phyloP scores from a whole-genome alignment of 805 yeast genomes.

The Candida schatavii region DNA sequence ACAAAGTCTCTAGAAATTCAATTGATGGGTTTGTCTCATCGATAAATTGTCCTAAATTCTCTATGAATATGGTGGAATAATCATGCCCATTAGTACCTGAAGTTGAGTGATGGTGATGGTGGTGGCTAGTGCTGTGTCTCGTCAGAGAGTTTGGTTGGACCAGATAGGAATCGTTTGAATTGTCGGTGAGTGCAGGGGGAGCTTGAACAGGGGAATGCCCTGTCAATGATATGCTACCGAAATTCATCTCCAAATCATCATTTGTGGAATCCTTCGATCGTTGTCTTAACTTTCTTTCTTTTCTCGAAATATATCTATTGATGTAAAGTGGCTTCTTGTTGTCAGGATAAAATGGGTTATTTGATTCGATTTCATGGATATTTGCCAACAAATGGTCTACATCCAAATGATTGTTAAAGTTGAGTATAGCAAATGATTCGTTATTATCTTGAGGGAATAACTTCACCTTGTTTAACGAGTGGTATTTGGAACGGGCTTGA shows the following conservation, averaged over 20 bases:
- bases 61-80: constrained; percentile 27
- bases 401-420: constrained; percentile 32
- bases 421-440: constrained; percentile 28
- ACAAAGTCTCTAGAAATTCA: constrained; percentile 32
- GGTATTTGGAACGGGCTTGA: constrained; percentile 15
- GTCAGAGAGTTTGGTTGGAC: constrained; percentile 7
- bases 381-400: constrained; percentile 24
- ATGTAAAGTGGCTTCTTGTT: constrained; percentile 41
- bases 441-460: constrained; percentile 17
- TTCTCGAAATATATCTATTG: constrained; percentile 63
- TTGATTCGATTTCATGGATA: constrained; percentile 9
- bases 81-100: constrained; percentile 11
- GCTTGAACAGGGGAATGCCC: background rate
- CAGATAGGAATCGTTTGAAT: background rate
- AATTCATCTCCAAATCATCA: constrained; percentile 3
- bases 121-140: background rate
- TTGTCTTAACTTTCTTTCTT: constrained; percentile 52
- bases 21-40: constrained; percentile 47
- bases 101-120: constrained; percentile 2
- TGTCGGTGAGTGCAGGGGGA: background rate
- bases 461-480: constrained; percentile 19
- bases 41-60: constrained; percentile 53
- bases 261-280: constrained; percentile 20
- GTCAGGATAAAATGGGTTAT: constrained; percentile 22
- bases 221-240: background rate